Base-by-base conservation (phyloP, 106 monocot species). In the Phalaenopsis aphrodite region DNA sequence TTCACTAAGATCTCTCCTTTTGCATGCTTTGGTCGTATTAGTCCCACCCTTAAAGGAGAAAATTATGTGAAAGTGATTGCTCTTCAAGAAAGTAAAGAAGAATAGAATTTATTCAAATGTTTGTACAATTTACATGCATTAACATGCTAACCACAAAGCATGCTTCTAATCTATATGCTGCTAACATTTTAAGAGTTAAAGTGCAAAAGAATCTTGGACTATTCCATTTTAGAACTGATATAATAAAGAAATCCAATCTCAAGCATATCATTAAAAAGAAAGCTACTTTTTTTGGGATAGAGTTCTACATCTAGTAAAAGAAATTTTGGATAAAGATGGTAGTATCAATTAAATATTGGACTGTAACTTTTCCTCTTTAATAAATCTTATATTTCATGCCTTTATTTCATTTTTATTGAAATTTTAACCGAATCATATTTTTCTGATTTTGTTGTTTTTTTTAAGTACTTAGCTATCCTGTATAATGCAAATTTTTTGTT, bases 71-170 rank as follows among this genome's bases (percentile, higher is more conserved):
- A 69, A 69, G 39, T 69, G 36, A 38, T 69, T 14, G 75, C 55
- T 78, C 19, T 80, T 69, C 24, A 37, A 47, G 45, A 68, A 79
- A 41, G 36, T 75, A 69, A 24, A 64, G 14, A 47, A 3, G 73
- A 8, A 69, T 16, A 39, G 38, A 38, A 69, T 12, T 69, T 69
- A 39, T 69, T 69, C 69, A 69, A 69, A 69, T 69, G 69, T 69
- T 41, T 37, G 69, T 14, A 1, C 69, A 69, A 69, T 36, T 36
- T 69, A 69, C 8, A 24, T 23, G 5, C 69, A 69, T 38, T 69
- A 39, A 36, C 38, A 69, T 39, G 10, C n/a, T 12, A 14, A 15
- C 14, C 38, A 39, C 24, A 68, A 69, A 39, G 10, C 14, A 14
- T 69, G 14, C 3, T 68, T 68, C 68, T 68, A 68, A 68, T 68